Evolutionary conservation across 176 grass and related monocot species (phyloP).

Genomic region (Alopecurus myosuroides): DNA sequence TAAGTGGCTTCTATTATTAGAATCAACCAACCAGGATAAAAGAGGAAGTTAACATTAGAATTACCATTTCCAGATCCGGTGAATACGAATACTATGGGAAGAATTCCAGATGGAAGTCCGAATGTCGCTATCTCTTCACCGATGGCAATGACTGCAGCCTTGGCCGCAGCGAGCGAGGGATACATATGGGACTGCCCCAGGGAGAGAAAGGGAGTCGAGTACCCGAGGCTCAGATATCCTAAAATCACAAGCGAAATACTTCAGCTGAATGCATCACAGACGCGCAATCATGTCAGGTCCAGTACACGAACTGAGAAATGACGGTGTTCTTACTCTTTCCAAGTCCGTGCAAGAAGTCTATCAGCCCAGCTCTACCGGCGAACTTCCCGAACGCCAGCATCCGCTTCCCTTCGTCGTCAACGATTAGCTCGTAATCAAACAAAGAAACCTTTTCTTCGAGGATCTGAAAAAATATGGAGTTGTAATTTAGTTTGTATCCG

Average conservation of each 20-base stretch:
- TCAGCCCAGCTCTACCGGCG: slow-evolving; percentile 92
- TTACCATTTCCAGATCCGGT: slow-evolving; percentile 98
- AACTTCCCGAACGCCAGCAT: slow-evolving; percentile 91
- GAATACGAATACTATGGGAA: slow-evolving; percentile 81
- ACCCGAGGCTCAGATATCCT: slow-evolving; percentile 96
- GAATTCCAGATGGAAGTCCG: slow-evolving; percentile 83
- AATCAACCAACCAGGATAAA: not conserved
- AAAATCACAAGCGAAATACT: slow-evolving; percentile 15
- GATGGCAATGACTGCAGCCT: slow-evolving; percentile 75
- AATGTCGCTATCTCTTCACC: slow-evolving; percentile 95
- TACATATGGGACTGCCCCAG: slow-evolving; percentile 97
- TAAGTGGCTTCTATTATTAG: not conserved
- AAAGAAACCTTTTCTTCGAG: slow-evolving; percentile 81
- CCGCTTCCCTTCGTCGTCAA: slow-evolving; percentile 72
- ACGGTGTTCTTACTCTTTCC: slow-evolving; percentile 66
- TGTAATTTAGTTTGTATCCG: not conserved
- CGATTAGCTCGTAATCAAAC: slow-evolving; percentile 93
- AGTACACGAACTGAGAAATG: not conserved
- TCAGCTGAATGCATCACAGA: not conserved
- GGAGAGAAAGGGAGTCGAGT: slow-evolving; percentile 91
- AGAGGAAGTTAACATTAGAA: not conserved
- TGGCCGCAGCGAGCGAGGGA: slow-evolving; percentile 84
- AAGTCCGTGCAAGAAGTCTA: slow-evolving; percentile 92
- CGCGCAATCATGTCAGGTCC: slow-evolving; percentile 14
- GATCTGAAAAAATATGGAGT: slow-evolving; percentile 45